A percentile compares a stretch with the other conserved stretches of the same genome.
These are phyloP conservation scores for Sanghuangporus baumii DNA, from an alignment of 1,284 basidiomycete genomes.

Conservation along the genomic window DNA sequence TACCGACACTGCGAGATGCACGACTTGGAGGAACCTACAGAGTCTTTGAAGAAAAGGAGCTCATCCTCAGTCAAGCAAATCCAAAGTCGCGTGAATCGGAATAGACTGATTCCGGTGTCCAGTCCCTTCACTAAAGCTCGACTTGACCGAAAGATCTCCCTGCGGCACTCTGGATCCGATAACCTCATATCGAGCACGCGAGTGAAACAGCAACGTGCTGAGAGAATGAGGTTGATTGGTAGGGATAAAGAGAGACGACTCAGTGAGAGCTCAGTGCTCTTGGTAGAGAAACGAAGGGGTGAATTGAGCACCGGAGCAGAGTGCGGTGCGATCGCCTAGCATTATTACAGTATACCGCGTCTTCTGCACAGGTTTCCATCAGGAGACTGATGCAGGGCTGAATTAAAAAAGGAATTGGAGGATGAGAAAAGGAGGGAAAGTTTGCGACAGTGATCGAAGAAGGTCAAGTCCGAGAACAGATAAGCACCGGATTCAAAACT, in stretches of 20 bases:
- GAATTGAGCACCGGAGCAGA: not conserved
- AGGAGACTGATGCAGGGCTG: not conserved
- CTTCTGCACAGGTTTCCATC: not conserved
- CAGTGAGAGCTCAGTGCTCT: not conserved
- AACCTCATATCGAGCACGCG: not conserved
- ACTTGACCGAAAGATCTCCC: slow-evolving; percentile 5
- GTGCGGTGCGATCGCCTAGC: not conserved
- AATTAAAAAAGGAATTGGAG: not conserved
- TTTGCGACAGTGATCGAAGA: not conserved
- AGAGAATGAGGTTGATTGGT: not conserved
- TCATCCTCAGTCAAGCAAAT: slow-evolving; percentile 12
- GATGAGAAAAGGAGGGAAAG: not conserved
- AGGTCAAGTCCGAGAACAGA: not conserved
- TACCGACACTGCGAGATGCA: not conserved
- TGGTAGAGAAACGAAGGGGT: not conserved
- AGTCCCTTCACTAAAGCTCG: slow-evolving; percentile 10
- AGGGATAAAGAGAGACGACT: not conserved
- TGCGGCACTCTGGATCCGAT: not conserved
- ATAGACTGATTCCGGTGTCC: not conserved
- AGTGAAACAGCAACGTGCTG: not conserved
- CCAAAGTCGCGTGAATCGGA: slow-evolving; percentile 11
- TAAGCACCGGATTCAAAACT: not conserved
- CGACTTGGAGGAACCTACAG: not conserved
- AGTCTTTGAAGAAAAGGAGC: slow-evolving; percentile 14
- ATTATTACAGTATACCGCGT: not conserved